A percentile compares a stretch with the other conserved stretches of the same genome.
Evolutionary conservation across 164 flowering plant species (phyloP).

Genomic region (Dillenia suffruticosa): DNA sequence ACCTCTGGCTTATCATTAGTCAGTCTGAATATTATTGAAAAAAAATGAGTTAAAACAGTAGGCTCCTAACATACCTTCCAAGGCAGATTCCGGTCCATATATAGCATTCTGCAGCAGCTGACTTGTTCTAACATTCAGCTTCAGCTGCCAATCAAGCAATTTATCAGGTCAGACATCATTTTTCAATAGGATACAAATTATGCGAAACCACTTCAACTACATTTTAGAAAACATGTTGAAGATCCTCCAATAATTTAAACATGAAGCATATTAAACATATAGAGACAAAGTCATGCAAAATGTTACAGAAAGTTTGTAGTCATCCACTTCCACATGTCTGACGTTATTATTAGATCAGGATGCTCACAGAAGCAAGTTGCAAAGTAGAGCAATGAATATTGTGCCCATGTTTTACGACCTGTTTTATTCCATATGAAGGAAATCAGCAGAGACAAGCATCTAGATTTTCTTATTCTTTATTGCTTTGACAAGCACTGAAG

Average conservation of each 20-base stretch:
- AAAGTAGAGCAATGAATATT: slow-evolving; percentile 84
- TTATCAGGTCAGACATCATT: neutral
- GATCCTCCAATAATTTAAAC: neutral
- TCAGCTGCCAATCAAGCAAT: slow-evolving; percentile 51
- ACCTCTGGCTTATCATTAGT: neutral
- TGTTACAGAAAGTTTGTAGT: no score
- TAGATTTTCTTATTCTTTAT: no score
- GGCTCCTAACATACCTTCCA: slow-evolving; percentile 56
- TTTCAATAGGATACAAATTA: no score
- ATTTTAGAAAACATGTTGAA: no score
- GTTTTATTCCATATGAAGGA: neutral
- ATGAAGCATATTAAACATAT: no score
- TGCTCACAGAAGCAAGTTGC: slow-evolving; percentile 96
- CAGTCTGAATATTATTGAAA: no score
- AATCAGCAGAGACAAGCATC: neutral
- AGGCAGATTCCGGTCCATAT: slow-evolving; percentile 81
- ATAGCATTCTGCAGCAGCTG: slow-evolving; percentile 95
- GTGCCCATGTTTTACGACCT: slow-evolving; percentile 97
- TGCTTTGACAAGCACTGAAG: no score
- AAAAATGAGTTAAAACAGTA: no score
- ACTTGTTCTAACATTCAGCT: slow-evolving; percentile 95
- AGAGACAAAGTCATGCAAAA: no score
- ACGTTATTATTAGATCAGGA: neutral
- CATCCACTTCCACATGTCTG: neutral
- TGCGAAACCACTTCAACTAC: no score